Evolutionary conservation across 345 rosid genomes (phyloP), one percentile per base, ranked within the genome.

Genomic region (Corchorus olitorius): DNA sequence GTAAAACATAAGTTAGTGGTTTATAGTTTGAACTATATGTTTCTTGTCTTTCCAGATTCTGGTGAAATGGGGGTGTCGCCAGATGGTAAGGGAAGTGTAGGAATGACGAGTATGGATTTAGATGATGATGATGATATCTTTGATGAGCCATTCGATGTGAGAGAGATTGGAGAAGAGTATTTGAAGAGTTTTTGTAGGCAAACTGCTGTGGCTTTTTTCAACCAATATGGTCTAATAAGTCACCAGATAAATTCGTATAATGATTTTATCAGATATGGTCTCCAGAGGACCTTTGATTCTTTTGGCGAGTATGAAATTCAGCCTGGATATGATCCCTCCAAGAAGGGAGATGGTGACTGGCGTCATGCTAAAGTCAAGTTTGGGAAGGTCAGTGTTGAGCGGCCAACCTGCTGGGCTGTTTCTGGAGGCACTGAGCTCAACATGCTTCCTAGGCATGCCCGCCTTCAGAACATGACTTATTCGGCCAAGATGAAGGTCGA

Each of bases 391-490:
- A 76, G 85, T 0, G 71, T 94, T 19, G 92, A 88, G 55, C 80
- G 77, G 68, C 98, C 97, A 4, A 82, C 83, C 45, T 85, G 92
- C 75, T 83, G 82, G 82, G 72, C 80, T 68, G 89, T 87, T 56
- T 14, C 73, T 0, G 83, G 78, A 4, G 81, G 63, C 4, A 83
- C 70, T 49, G 93, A 86, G 39, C 88, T 75, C 13, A 84, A 80
- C 46, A 59, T 93, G 77, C 82, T 89, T 58, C 97, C 97, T 0
- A 87, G 94, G 83, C 91, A 91, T 81, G 94, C 97, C 0, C 85
- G 97, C 64, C 93, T 96, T 65, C 99, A 96, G 82, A 96, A 96
- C 76, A 96, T 92, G 97, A 93, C 98, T 0, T 96, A 93, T 76
- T 87, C 97, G 3, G 65, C 95, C 0, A 78, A 87, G 80, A 91